Evolutionary conservation across 2,329 filamentous ascomycete species (phyloP), one percentile per base, ranked within the genome.

Genomic region (Sarocladium oryzae): DNA sequence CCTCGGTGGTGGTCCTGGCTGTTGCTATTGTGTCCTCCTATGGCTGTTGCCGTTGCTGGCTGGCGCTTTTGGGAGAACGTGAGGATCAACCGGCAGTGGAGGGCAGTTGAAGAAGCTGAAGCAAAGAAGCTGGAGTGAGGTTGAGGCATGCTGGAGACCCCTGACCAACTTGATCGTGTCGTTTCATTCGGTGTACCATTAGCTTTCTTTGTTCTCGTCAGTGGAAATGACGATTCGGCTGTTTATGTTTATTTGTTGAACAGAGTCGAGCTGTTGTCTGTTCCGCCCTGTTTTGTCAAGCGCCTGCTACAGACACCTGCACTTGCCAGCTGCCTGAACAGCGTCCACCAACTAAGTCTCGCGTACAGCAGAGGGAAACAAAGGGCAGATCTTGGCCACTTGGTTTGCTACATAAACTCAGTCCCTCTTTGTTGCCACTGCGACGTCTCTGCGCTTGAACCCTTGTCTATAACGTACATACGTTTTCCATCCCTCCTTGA

Each of bases 1-100:
- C 88, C 89, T 6, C 68, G 72, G 55, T 95, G 89, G 89, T 97
- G 93, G 92, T 82, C 82, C n/a, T 86, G 81, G 79, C 53, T 86
- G 57, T 63, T 85, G 55, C 70, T 84, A 56, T 68, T 85, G 35
- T 86, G 79, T 63, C 92, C 92, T 56, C 89, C 90, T 36, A 61
- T 95, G 57, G 91, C 85, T 1, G 77, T 84, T 18, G 69, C 77
- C 10, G 77, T 84, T 52, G 88, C 83, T 0, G 68, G 81, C 24
- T 91, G 85, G 84, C 84, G 79, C 58, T 81, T 89, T 64, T 84
- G 84, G 70, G 75, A 82, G 63, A 93, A 91, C 68, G 76, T 79
- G 62, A 76, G 73, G 60, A 82, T 85, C 57, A 88, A 89, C n/a
- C 46, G 18, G 16, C 46, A 32, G 7, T 49, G 46, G 46, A 32